Evolutionary conservation across 2,329 filamentous ascomycete genomes (phyloP).

Genomic region (Arthrobotrys megalospora): DNA sequence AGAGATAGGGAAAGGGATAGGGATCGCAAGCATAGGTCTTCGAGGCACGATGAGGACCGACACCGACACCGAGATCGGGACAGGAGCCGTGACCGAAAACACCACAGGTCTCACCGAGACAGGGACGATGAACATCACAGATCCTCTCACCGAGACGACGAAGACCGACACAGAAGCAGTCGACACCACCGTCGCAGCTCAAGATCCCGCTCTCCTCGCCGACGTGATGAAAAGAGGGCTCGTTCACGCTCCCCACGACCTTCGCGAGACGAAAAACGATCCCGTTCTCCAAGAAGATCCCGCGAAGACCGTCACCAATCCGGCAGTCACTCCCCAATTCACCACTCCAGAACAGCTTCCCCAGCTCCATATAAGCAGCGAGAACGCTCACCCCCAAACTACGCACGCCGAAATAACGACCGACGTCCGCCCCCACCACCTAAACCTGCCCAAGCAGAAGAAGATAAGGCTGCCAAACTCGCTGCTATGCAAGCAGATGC

Average conservation of each 20-base stretch:
- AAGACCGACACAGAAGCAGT: slow-evolving; percentile 66
- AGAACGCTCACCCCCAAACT: slow-evolving; percentile 52
- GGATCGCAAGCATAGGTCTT: slow-evolving; percentile 62
- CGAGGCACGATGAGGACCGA: slow-evolving; percentile 61
- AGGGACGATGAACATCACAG: slow-evolving; percentile 69
- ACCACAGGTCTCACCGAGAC: slow-evolving; percentile 68
- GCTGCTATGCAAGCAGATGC: slow-evolving; percentile 82
- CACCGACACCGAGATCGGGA: slow-evolving; percentile 67
- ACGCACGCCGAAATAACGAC: slow-evolving; percentile 61
- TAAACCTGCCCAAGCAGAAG: slow-evolving; percentile 66
- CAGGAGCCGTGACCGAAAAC: slow-evolving; percentile 69
- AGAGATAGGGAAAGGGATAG: slow-evolving; percentile 69
- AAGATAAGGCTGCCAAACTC: slow-evolving; percentile 77
- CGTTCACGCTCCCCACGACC: slow-evolving; percentile 35
- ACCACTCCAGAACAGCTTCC: slow-evolving; percentile 41
- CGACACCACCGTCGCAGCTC: slow-evolving; percentile 63
- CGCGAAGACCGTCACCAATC: slow-evolving; percentile 47
- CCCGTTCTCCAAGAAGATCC: slow-evolving; percentile 33
- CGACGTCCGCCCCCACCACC: slow-evolving; percentile 56
- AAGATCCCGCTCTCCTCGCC: slow-evolving; percentile 55
- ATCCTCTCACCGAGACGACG: slow-evolving; percentile 67
- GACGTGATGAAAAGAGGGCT: slow-evolving; percentile 24
- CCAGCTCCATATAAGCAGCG: slow-evolving; percentile 61
- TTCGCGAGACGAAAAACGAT: slow-evolving; percentile 27
- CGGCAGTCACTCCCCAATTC: slow-evolving; percentile 41